A percentile compares a stretch with the other conserved stretches of the same genome.
These are phyloP conservation scores for Sporisorium graminicola DNA, from an alignment of 1,284 basidiomycete species.

Conservation along the genomic window DNA sequence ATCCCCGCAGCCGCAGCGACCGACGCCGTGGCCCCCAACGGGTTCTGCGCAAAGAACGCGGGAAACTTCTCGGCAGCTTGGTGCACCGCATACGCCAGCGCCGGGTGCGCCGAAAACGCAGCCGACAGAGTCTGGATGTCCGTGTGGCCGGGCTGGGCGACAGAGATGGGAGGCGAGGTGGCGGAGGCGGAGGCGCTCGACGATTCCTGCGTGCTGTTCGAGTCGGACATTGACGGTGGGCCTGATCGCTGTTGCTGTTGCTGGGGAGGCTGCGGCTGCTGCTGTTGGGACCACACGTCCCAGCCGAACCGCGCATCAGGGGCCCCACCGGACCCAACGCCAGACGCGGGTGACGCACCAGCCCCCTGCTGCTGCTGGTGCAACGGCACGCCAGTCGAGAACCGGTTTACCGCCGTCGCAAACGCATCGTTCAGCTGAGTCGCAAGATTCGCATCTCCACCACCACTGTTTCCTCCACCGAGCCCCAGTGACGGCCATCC, in stretches of 20 bases:
- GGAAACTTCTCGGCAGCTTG: constrained; percentile 52
- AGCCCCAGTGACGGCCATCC: constrained; percentile 22
- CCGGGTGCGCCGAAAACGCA: constrained; percentile 44
- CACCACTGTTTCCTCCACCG: not conserved
- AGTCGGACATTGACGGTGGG: constrained; percentile 37
- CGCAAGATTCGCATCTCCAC: constrained; percentile 12
- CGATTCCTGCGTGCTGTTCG: constrained; percentile 24
- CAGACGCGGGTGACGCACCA: constrained; percentile 4
- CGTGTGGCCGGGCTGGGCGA: constrained; percentile 4
- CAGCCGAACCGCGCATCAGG: constrained; percentile 13
- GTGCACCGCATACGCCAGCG: constrained; percentile 45
- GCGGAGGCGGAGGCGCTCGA: constrained; percentile 21
- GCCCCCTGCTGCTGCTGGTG: constrained; percentile 4
- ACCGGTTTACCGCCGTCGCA: constrained; percentile 20
- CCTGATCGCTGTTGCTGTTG: constrained; percentile 15
- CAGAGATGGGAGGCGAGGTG: constrained; percentile 25
- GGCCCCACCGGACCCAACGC: not conserved
- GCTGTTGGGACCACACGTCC: constrained; percentile 7
- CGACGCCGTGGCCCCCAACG: constrained; percentile 37
- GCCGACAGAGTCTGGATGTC: constrained; percentile 42
- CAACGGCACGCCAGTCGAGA: constrained; percentile 29
- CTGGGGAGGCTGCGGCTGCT: constrained; percentile 4
- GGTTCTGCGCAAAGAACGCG: constrained; percentile 48
- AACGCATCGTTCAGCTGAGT: constrained; percentile 39
- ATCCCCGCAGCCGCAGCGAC: constrained; percentile 47